Evolutionary conservation across 2,329 filamentous ascomycete genomes (phyloP).

Genomic region (Fusarium pseudocircinatum): DNA sequence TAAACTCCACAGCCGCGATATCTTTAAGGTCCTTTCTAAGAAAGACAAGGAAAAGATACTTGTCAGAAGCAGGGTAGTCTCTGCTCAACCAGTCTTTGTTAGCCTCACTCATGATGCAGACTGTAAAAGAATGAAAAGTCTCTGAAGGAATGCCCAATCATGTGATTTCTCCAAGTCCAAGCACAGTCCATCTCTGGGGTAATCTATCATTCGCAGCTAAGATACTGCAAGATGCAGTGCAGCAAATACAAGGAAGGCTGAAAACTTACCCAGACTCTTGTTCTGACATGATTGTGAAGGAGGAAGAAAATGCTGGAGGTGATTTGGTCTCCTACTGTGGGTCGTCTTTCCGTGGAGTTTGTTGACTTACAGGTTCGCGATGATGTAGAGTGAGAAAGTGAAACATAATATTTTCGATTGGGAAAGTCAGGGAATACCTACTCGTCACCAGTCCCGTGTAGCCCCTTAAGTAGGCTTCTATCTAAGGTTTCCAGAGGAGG

Average conservation of each 20-base stretch:
- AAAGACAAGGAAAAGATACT: not conserved
- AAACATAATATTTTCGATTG: fast-evolving
- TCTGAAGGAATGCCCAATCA: too few relatives aligned
- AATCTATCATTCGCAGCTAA: fast-evolving
- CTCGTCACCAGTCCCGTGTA: not conserved
- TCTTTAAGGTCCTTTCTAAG: not conserved
- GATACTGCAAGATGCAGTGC: fast-evolving
- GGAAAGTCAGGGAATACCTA: fast-evolving
- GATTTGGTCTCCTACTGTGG: not conserved
- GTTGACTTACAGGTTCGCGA: too few relatives aligned
- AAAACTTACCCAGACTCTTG: not conserved
- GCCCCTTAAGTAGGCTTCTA: not conserved
- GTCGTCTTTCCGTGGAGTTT: too few relatives aligned
- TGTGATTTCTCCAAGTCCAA: not conserved
- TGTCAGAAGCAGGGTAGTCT: too few relatives aligned
- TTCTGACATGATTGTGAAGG: not conserved
- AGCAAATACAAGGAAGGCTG: not conserved
- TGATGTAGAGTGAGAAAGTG: too few relatives aligned
- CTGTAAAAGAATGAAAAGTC: too few relatives aligned
- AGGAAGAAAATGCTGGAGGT: too few relatives aligned
- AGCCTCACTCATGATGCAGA: not conserved
- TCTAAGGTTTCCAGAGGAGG: not conserved
- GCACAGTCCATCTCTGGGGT: not conserved
- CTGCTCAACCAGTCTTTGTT: too few relatives aligned
- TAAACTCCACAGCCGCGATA: not conserved